A percentile compares a stretch with the other conserved stretches of the same genome.
These are phyloP conservation scores for Chlorella sp. DNA, from an alignment of 139 green algal species.

Conservation along the genomic window DNA sequence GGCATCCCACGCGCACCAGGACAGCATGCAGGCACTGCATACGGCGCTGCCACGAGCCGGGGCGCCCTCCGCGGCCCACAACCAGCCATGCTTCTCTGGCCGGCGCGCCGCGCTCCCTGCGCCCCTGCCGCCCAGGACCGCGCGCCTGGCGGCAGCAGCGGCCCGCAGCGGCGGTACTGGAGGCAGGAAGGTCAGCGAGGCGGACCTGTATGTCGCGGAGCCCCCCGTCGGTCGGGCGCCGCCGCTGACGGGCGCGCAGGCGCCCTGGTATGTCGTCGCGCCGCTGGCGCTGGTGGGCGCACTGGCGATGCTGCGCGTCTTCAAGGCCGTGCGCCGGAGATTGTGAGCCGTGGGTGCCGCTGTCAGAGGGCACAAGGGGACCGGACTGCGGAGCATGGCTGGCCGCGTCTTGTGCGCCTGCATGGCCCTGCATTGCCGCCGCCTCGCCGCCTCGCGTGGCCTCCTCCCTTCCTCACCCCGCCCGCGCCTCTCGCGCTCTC, in stretches of 20 bases:
- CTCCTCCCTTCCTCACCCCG: too few relatives aligned
- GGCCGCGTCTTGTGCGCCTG: neutral
- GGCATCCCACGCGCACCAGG: too few relatives aligned
- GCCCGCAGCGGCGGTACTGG: neutral
- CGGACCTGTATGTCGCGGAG: constrained; percentile 27
- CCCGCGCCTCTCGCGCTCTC: too few relatives aligned
- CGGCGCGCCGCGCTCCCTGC: too few relatives aligned
- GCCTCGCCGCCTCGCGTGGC: neutral
- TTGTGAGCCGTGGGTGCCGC: neutral
- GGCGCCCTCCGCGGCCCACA: too few relatives aligned
- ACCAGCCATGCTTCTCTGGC: too few relatives aligned
- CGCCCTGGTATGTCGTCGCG: constrained; percentile 15
- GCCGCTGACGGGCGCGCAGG: neutral
- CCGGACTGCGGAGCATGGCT: neutral
- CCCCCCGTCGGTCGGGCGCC: neutral
- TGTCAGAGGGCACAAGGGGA: neutral
- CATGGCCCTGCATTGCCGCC: neutral
- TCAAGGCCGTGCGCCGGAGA: neutral
- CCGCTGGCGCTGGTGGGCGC: constrained; percentile 7
- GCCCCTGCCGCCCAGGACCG: too few relatives aligned
- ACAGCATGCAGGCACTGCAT: too few relatives aligned
- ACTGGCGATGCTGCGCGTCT: constrained; percentile 1
- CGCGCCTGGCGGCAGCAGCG: neutral
- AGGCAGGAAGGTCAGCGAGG: constrained; percentile 11
- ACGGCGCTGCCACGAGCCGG: too few relatives aligned